A percentile compares a stretch with the other conserved stretches of the same genome.
These are phyloP conservation scores for Alternaria consortialis DNA, from an alignment of 2,329 filamentous ascomycete species.

Conservation along the genomic window DNA sequence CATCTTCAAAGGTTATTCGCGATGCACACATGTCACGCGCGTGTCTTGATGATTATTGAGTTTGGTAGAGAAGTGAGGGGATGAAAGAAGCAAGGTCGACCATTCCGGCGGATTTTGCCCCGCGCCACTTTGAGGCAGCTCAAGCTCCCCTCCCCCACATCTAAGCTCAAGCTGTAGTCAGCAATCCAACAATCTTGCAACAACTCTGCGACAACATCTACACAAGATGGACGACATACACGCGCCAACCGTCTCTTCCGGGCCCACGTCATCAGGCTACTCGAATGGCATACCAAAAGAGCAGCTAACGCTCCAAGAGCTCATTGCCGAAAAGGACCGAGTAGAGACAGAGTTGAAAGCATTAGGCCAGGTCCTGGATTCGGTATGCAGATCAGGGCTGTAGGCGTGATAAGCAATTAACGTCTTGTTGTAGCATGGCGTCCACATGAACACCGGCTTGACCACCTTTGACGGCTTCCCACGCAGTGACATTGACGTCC, in stretches of 20 bases:
- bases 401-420: conserved; percentile 23
- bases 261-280: conserved; percentile 70
- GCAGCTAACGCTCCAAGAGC: conserved; percentile 76
- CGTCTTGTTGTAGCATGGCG: conserved; percentile 74
- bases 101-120: conserved; percentile 17
- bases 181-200: background rate
- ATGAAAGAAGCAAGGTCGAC: conserved; percentile 1
- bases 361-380: conserved; percentile 85
- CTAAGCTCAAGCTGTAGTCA: background rate
- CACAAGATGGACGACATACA: conserved; percentile 71
- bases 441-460: conserved; percentile 89
- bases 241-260: conserved; percentile 77
- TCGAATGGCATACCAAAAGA: conserved; percentile 68
- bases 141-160: conserved; percentile 14
- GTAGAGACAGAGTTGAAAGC: conserved; percentile 88
- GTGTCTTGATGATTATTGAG: background rate
- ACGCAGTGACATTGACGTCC: conserved; percentile 90
- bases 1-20: background rate
- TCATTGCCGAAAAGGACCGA: conserved; percentile 84
- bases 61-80: background rate
- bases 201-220: background rate
- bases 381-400: conserved; percentile 63
- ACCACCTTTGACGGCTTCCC: conserved; percentile 92
- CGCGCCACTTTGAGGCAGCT: conserved; percentile 20
- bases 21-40: background rate